Conservation (phyloP, 202 grass and related monocot genomes). For the Bolboschoenoplectus hybrid region DNA sequence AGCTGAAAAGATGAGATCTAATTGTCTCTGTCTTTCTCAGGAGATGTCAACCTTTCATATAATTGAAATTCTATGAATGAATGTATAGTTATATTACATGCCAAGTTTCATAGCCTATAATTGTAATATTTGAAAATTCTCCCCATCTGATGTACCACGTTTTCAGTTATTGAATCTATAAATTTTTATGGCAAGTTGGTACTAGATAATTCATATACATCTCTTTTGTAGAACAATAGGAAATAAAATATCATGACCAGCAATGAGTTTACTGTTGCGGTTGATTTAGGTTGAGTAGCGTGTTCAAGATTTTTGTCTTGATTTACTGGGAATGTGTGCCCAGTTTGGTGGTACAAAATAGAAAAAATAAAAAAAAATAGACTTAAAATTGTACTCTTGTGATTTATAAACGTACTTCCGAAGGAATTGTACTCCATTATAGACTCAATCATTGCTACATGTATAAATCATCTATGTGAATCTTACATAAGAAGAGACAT, state of each 20-base stretch:
- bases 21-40: constrained; percentile 3
- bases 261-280: not conserved
- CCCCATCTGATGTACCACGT: not conserved
- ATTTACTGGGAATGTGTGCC: not conserved
- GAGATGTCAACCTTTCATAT: not conserved
- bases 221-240: not conserved
- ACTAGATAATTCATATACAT: not conserved
- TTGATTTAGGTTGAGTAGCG: not conserved
- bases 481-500: not conserved
- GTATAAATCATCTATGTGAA: not conserved
- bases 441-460: not conserved
- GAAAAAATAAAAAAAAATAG: not conserved
- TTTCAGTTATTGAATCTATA: not conserved
- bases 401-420: not conserved
- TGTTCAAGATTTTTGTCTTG: not conserved
- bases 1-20: constrained; percentile 1
- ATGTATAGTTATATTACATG: not conserved
- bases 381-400: not conserved
- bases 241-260: not conserved
- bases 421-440: not conserved
- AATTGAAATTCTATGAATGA: not conserved
- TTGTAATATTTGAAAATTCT: not conserved
- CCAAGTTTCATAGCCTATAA: not conserved
- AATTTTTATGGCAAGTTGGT: not conserved
- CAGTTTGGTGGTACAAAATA: not conserved